Evolutionary conservation across 345 rosid genomes (phyloP).

Genomic region (Dipteronia dyeriana): DNA sequence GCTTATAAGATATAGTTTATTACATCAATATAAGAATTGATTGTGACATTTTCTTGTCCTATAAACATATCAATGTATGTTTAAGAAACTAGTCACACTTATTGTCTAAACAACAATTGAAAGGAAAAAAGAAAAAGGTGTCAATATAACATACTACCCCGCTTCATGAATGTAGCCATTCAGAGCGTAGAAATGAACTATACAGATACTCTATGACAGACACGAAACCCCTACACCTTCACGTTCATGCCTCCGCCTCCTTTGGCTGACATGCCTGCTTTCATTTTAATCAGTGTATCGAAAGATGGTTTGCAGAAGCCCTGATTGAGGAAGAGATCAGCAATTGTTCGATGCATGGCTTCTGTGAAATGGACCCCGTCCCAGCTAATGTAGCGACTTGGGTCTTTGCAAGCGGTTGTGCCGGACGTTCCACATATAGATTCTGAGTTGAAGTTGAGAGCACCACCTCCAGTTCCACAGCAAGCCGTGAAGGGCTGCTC

Average conservation of each 20-base stretch:
- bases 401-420: conserved; percentile 28
- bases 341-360: conserved; percentile 30
- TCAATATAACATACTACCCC: neutral
- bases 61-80: neutral
- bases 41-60: neutral
- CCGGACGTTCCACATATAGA: conserved; percentile 34
- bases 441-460: conserved; percentile 39
- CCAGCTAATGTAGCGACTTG: conserved; percentile 32
- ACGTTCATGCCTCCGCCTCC: neutral
- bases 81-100: neutral
- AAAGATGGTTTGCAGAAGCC: conserved; percentile 42
- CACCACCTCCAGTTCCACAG: conserved; percentile 39
- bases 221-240: neutral
- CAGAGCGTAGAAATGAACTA: conserved; percentile 3
- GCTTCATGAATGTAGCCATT: conserved; percentile 19
- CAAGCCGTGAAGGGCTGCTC: conserved; percentile 40
- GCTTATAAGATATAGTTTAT: neutral
- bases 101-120: neutral
- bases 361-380: conserved; percentile 56
- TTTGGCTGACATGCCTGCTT: neutral
- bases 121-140: neutral
- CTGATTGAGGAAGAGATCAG: conserved; percentile 32
- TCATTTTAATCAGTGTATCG: conserved; percentile 16
- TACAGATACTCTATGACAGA: neutral
- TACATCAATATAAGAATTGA: neutral